phyloP scores from a whole-genome alignment of 768 basidiomycete species.

The Tricholomella constricta region DNA sequence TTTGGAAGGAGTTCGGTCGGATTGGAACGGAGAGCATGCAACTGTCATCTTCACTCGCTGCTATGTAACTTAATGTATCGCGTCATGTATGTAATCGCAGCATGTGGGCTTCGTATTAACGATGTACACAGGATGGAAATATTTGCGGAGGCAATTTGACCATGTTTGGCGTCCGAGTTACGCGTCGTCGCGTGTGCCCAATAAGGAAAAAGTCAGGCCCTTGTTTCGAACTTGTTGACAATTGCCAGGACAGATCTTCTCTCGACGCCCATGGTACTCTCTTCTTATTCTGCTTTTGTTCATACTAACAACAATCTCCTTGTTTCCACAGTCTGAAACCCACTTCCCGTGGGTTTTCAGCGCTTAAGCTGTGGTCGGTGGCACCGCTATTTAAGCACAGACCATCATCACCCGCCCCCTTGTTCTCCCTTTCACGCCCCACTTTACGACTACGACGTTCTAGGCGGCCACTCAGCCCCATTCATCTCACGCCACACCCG shows the following conservation, averaged over 20 bases:
- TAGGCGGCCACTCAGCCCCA: not conserved
- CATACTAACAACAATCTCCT: not conserved
- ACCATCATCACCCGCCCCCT: not conserved
- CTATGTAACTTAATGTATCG: conserved; percentile 9
- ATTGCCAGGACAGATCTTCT: not conserved
- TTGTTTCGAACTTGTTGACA: conserved; percentile 13
- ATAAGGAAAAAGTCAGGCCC: conserved; percentile 11
- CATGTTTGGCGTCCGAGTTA: conserved; percentile 16
- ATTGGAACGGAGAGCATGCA: not conserved
- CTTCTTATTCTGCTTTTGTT: not conserved
- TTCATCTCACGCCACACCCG: conserved; percentile 3
- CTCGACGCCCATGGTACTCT: conserved; percentile 12
- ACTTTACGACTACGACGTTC: not conserved
- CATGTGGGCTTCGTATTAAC: not conserved
- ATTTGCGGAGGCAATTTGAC: conserved; percentile 12
- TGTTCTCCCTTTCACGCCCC: conserved; percentile 1
- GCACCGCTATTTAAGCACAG: not conserved
- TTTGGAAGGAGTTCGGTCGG: not conserved
- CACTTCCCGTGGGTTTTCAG: not conserved
- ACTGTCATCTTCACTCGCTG: not conserved
- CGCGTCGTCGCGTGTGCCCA: conserved; percentile 19
- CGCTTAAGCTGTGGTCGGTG: conserved; percentile 3
- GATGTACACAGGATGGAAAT: not conserved
- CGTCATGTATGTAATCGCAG: conserved; percentile 1
- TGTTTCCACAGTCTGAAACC: conserved; percentile 7